Evolutionary conservation across 1,284 basidiomycete species (phyloP), one percentile per base, ranked within the genome.

Genomic region (Violaceomyces palustris): DNA sequence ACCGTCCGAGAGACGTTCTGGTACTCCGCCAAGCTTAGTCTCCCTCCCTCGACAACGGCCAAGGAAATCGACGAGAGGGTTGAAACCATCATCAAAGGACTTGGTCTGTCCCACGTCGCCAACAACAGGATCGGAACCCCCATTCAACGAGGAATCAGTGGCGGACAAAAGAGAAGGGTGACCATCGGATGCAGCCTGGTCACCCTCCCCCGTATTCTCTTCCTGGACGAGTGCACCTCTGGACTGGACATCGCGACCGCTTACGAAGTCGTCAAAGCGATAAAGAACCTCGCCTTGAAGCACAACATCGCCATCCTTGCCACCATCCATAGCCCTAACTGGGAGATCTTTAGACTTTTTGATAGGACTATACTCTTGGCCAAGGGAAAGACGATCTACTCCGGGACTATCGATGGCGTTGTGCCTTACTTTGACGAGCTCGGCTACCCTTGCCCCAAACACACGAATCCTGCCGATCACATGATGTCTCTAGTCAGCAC

Each of bases 211-310:
- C 29, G 33, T 39, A 48, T 77, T 1, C 61, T 77, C n/a, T 72
- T 76, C 45, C 64, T 77, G 15, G 76, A 77, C 45, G 76, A 77
- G 52, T 75, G 75, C 0, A 76, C 74, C 3, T 54, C 47, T 4
- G 74, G 73, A 2, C 45, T 74, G 6, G 68, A 71, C 36, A 53
- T 40, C 3, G 37, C 42, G 14, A 65, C 71, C 0, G 61, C 65
- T 9, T 47, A 49, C 18, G 73, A 76, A 41, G 74, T 76, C 10
- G 58, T 76, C 17, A 31, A 49, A 1, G 66, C 64, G 15, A 64
- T 73, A 26, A 39, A 46, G 6, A 40, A 38, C 6, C 42, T 74
- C 17, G 67, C 70, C 0, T 38, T 33, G 28, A 36, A 50, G 2
- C 52, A 66, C 34, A 44, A 59, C 43, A 68, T 74, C 15, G 57